phyloP scores from a whole-genome alignment of 306 rosid species.

The Ammopiptanthus mongolicus region DNA sequence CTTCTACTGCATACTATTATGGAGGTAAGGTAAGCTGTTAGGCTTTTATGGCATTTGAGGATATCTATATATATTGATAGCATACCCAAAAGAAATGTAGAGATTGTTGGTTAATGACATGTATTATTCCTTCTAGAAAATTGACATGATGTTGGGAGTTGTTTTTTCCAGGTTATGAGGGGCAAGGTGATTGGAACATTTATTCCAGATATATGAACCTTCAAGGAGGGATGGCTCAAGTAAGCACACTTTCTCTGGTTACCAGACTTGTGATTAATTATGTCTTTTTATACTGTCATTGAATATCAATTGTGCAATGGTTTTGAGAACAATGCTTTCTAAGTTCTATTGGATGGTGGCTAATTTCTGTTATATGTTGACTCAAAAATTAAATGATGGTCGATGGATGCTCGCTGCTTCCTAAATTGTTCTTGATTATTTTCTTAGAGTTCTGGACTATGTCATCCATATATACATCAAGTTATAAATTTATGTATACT shows the following conservation, averaged over 20 bases:
- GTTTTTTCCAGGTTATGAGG: conserved; percentile 33
- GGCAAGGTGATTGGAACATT: conserved; percentile 36
- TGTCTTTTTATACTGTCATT: background rate
- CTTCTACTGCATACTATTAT: conserved; percentile 37
- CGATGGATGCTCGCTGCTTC: background rate
- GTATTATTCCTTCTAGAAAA: background rate
- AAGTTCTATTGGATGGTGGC: background rate
- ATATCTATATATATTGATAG: background rate
- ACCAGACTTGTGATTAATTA: background rate
- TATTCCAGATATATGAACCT: conserved; percentile 32
- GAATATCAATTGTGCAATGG: background rate
- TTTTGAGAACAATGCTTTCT: background rate
- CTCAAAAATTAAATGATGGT: background rate
- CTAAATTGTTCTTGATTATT: background rate
- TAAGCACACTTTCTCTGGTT: conserved; percentile 18
- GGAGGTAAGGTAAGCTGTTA: conserved; percentile 55
- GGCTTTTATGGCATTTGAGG: background rate
- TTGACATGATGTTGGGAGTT: background rate
- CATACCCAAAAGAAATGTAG: background rate
- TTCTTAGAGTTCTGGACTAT: background rate
- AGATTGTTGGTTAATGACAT: background rate
- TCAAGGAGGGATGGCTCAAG: conserved; percentile 46
- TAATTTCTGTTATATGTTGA: background rate
- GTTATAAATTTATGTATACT: background rate
- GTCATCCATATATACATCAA: background rate